Base-by-base conservation (phyloP, 345 rosid genomes). In the thale cress (Arabidopsis thaliana) region DNA sequence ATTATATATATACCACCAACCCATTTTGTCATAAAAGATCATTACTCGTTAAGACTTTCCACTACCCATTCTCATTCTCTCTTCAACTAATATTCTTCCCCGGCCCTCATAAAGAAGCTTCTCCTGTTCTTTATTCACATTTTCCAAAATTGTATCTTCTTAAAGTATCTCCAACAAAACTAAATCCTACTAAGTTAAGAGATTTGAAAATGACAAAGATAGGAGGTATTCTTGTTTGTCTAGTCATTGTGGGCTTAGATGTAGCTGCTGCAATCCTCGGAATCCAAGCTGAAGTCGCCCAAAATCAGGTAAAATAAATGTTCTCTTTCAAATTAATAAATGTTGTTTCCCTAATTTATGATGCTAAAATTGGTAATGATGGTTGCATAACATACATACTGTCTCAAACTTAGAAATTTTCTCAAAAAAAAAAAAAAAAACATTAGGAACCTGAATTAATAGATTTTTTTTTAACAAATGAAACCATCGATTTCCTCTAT, bases 241-340 rank as follows among this genome's bases (percentile, higher is more conserved):
- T 94, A 42, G 28, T 94, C 83, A 82, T 94, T 25, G 88, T 94
- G 14, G 90, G 79, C 52, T 81, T 94, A 81, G 98, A 94, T 79
- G 78, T 91, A 25, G 91, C 65, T 8, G 98, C 96, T 45, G 98
- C 95, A 28, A 76, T 94, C 59, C 87, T 94, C n/a, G 95, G 82
- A 76, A 87, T 94, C 82, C 91, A 94, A 83, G 98, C 96, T 11
- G 97, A 94, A 81, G 86, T 84, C 20, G 83, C 89, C 64, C 95
- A 94, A 74, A 94, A 94, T 71, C 86, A 88, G 95, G 97, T 77
- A 33, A 14, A 49, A 38, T 34, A 51, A 4, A 59, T 57, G 11
- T 61, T 32, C 23, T 65, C 25, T 45, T 16, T 49, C 28, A 11
- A 46, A 44, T 9, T 23, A 42, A 3, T 23, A 42, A 3, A 42